These are phyloP conservation scores for Kappamyces sp. DNA, from an alignment of 192 early-diverging fungal species.

Conservation along the genomic window DNA sequence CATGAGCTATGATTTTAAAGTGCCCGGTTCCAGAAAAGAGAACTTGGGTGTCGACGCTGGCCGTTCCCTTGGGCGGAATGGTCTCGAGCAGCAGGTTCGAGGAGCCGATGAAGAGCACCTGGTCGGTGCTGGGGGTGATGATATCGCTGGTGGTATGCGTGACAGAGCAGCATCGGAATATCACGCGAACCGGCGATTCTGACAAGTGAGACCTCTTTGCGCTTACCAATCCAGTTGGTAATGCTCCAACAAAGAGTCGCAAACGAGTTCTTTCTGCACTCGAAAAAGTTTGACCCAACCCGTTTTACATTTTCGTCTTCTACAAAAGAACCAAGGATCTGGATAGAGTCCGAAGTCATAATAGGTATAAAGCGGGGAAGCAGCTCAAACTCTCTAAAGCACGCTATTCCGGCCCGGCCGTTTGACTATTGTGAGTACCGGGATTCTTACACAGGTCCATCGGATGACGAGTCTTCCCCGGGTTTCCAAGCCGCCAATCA, in stretches of 20 bases:
- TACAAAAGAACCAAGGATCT: slow-evolving; percentile 2
- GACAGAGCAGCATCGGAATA: slow-evolving; percentile 1
- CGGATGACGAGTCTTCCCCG: slow-evolving; percentile 10
- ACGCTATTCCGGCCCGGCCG: slow-evolving; percentile 1
- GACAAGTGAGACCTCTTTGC: not conserved
- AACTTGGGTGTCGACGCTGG: not conserved
- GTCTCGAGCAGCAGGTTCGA: not conserved
- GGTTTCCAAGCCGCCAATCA: slow-evolving; percentile 42
- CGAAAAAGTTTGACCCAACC: not conserved
- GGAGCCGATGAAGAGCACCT: slow-evolving; percentile 1
- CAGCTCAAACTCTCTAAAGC: slow-evolving; percentile 5
- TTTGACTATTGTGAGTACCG: slow-evolving; percentile 7
- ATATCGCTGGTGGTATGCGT: not conserved
- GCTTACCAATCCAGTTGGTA: not conserved
- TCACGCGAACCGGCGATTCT: not conserved
- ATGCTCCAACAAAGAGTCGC: slow-evolving; percentile 8
- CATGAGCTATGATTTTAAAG: slow-evolving; percentile 11
- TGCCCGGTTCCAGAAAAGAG: not conserved
- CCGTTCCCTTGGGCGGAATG: not conserved
- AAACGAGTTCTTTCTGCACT: not conserved
- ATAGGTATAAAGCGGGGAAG: slow-evolving; percentile 5
- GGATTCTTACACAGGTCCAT: slow-evolving; percentile 12
- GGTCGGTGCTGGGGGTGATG: not conserved
- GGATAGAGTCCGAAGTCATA: not conserved
- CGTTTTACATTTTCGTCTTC: not conserved